Evolutionary conservation across 352 stramenopile genomes (phyloP).

Genomic region (Pythium rhizo-oryzae): DNA sequence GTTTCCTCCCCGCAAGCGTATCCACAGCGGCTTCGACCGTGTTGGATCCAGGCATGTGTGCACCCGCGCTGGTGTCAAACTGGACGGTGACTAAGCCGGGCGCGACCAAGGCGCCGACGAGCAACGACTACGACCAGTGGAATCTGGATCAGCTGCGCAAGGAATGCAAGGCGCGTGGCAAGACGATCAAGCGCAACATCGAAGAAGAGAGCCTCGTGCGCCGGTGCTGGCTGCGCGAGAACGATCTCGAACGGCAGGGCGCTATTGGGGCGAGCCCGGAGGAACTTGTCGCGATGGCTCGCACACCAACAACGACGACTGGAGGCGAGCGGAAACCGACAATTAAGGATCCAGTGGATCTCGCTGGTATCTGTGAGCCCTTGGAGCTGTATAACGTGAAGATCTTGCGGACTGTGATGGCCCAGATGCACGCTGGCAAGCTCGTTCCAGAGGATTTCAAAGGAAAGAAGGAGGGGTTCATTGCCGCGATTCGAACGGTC

Average conservation of each 20-base stretch:
- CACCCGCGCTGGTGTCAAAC: neutral
- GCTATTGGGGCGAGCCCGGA: too few species aligned
- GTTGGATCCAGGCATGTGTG: too few species aligned
- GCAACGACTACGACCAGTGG: conserved; percentile 4
- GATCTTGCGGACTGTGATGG: neutral
- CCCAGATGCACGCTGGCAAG: neutral
- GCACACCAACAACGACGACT: too few species aligned
- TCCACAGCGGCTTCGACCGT: too few species aligned
- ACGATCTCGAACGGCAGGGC: neutral
- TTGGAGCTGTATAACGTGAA: neutral
- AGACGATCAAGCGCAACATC: conserved; percentile 4
- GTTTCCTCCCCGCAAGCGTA: too few species aligned
- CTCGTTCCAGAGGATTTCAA: neutral
- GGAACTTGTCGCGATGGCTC: too few species aligned
- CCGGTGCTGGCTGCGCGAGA: conserved; percentile 1
- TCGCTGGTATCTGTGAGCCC: too few species aligned
- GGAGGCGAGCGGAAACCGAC: too few species aligned
- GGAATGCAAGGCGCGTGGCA: neutral
- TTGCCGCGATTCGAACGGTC: conserved; percentile 2
- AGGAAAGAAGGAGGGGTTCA: conserved; percentile 6
- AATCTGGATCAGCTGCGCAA: neutral
- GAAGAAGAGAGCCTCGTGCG: conserved; percentile 1
- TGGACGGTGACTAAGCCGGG: neutral
- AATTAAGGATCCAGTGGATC: too few species aligned
- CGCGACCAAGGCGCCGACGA: neutral